A percentile compares a stretch with the other conserved stretches of the same genome.
These are phyloP conservation scores for Hypholoma sublateritium DNA, from an alignment of 768 basidiomycete species.

Conservation along the genomic window DNA sequence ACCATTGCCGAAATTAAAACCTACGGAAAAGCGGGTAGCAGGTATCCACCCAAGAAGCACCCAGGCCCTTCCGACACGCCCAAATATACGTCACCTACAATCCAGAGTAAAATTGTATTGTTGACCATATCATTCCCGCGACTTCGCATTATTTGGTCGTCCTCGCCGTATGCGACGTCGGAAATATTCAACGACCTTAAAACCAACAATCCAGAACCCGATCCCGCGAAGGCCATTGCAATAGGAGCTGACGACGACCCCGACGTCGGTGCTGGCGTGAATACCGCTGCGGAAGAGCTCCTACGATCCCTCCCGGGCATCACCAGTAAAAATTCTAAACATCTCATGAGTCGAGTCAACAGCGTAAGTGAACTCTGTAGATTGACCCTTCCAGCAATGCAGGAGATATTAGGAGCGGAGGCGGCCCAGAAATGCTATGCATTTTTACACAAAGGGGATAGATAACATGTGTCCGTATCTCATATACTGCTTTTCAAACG, in stretches of 20 bases:
- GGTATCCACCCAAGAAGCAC: conserved; percentile 57
- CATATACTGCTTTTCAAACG: background rate
- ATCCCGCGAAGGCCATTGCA: conserved; percentile 69
- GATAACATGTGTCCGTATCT: background rate
- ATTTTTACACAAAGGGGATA: conserved; percentile 78
- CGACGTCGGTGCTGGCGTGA: conserved; percentile 65
- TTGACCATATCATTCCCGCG: conserved; percentile 89
- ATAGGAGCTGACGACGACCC: conserved; percentile 81
- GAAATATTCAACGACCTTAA: conserved; percentile 96
- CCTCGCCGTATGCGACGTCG: conserved; percentile 88
- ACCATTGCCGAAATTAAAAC: conserved; percentile 65
- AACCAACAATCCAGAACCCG: conserved; percentile 74
- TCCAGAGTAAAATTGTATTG: conserved; percentile 92
- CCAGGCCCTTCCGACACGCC: conserved; percentile 25
- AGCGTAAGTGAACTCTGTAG: conserved; percentile 77
- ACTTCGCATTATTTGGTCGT: conserved; percentile 95
- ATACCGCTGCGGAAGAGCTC: conserved; percentile 79
- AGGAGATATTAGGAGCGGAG: conserved; percentile 76
- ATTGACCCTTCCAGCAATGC: conserved; percentile 58
- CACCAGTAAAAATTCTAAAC: conserved; percentile 78
- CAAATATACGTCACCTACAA: conserved; percentile 43
- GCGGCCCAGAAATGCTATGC: conserved; percentile 78
- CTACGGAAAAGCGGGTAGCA: conserved; percentile 59
- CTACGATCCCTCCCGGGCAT: conserved; percentile 83
- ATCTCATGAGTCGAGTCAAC: conserved; percentile 79